These are phyloP conservation scores for Colletotrichum noveboracense DNA, from an alignment of 2,329 filamentous ascomycete species.

Conservation along the genomic window DNA sequence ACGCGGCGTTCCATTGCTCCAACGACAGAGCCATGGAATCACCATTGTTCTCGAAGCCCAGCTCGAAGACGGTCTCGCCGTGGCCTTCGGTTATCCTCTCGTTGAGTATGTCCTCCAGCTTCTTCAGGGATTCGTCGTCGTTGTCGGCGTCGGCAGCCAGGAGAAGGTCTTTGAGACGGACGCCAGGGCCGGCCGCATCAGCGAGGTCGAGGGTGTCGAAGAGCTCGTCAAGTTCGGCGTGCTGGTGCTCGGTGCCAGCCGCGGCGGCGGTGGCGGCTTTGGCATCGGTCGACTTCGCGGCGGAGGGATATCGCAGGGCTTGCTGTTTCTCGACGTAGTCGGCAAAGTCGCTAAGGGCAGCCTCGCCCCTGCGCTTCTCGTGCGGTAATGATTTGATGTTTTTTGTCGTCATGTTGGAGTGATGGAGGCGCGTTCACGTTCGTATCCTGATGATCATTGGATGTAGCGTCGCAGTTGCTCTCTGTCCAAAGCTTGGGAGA, in stretches of 20 bases:
- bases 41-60: constrained; percentile 89
- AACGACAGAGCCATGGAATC: constrained; percentile 80
- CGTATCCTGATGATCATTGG: constrained; percentile 36
- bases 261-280: constrained; percentile 31
- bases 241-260: constrained; percentile 58
- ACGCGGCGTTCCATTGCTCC: constrained; percentile 76
- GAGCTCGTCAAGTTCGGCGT: constrained; percentile 89
- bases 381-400: constrained; percentile 68
- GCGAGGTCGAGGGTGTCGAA: constrained; percentile 85
- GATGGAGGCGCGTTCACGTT: constrained; percentile 15
- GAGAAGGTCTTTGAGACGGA: constrained; percentile 78
- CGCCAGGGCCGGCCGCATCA: constrained; percentile 65
- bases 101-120: constrained; percentile 70
- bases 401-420: constrained; percentile 57
- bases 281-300: constrained; percentile 32
- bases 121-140: constrained; percentile 62
- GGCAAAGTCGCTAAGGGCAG: constrained; percentile 92
- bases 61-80: constrained; percentile 88
- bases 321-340: constrained; percentile 98
- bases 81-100: constrained; percentile 80
- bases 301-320: constrained; percentile 65
- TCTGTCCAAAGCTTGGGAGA: not conserved
- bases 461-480: not conserved
- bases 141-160: constrained; percentile 56
- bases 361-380: constrained; percentile 86